Percentiles rank a stretch among this genome's conserved stretches.
phyloP scores from a whole-genome alignment of 306 rosid species.

The Alnus rubra region DNA sequence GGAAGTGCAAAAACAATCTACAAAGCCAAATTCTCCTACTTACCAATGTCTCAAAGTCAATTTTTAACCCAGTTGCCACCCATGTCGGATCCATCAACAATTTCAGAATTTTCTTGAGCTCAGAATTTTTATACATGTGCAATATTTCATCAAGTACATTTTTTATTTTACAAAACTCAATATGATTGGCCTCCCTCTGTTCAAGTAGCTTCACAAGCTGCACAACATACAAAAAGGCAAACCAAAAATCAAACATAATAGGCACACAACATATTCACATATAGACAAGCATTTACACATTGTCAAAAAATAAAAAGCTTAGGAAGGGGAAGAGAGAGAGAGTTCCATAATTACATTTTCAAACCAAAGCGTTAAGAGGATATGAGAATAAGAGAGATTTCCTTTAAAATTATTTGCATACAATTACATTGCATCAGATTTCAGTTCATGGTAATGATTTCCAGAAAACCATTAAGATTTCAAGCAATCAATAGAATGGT shows the following conservation, averaged over 20 bases:
- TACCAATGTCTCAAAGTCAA: slow-evolving; percentile 75
- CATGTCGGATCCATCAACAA: slow-evolving; percentile 85
- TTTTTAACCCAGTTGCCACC: slow-evolving; percentile 86
- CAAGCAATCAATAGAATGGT: neutral
- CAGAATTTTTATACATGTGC: slow-evolving; percentile 61
- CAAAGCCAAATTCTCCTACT: slow-evolving; percentile 34
- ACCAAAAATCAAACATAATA: slow-evolving; percentile 19
- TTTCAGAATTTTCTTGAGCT: slow-evolving; percentile 70
- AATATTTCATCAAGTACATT: slow-evolving; percentile 81
- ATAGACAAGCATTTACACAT: neutral
- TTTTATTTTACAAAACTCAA: slow-evolving; percentile 91
- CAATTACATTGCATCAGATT: neutral
- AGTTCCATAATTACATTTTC: neutral
- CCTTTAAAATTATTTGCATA: neutral
- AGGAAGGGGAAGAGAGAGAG: neutral
- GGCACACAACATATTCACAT: neutral
- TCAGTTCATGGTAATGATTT: neutral
- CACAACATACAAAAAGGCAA: slow-evolving; percentile 33
- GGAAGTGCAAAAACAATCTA: neutral
- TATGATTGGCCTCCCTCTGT: slow-evolving; percentile 89
- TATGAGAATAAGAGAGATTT: neutral
- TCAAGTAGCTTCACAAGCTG: slow-evolving; percentile 98
- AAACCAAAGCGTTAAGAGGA: neutral
- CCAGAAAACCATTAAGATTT: neutral
- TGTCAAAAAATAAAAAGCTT: neutral